Evolutionary conservation across 164 flowering plant genomes (phyloP).

Genomic region (Umbilicus rupestris): DNA sequence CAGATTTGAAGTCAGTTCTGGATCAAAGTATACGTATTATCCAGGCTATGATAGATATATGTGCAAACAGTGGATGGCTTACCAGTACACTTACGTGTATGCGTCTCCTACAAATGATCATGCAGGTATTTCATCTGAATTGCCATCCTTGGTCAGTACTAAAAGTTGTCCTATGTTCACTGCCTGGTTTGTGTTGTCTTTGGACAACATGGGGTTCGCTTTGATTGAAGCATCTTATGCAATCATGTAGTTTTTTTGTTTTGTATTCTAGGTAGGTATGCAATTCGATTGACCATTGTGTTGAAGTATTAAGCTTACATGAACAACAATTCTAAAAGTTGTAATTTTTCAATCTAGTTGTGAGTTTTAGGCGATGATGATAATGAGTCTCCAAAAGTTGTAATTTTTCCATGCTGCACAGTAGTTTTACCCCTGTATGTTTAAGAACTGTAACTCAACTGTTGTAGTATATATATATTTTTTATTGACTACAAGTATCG

Average conservation of each 20-base stretch:
- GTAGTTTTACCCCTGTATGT: neutral
- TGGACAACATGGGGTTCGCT: neutral
- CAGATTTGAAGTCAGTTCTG: constrained; percentile 93
- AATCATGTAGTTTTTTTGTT: neutral
- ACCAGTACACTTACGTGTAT: constrained; percentile 82
- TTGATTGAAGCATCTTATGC: neutral
- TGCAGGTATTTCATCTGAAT: constrained; percentile 56
- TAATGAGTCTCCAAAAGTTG: neutral
- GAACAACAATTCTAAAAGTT: neutral
- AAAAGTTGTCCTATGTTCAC: neutral
- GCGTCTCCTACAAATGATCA: constrained; percentile 96
- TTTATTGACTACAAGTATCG: too few relatives aligned
- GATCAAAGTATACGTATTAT: constrained; percentile 97
- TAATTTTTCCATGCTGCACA: neutral
- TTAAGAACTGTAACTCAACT: too few relatives aligned
- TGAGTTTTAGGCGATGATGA: neutral
- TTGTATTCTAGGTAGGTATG: too few relatives aligned
- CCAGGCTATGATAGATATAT: constrained; percentile 97
- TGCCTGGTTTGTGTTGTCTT: neutral
- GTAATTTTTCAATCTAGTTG: too few relatives aligned
- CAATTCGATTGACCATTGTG: too few relatives aligned
- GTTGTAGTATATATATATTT: too few relatives aligned
- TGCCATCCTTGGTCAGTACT: neutral
- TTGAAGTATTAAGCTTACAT: neutral
- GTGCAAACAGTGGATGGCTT: constrained; percentile 99